Evolutionary conservation across 805 yeast genomes (phyloP).

Genomic region (Metschnikowia lunata): DNA sequence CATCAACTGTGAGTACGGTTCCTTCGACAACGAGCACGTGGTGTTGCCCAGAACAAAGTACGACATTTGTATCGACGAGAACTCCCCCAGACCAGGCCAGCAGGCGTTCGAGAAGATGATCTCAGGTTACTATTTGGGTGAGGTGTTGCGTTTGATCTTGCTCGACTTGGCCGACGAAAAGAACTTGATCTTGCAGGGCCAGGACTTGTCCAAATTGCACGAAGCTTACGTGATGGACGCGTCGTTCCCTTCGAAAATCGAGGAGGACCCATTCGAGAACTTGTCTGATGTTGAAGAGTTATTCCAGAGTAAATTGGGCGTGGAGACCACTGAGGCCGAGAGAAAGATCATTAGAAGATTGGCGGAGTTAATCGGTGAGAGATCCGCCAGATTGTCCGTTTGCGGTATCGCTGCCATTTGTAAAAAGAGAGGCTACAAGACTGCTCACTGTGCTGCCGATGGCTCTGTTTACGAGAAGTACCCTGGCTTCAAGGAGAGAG

Average conservation of each 20-base stretch:
- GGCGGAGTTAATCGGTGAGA: slow-evolving; percentile 83
- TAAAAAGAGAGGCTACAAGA: slow-evolving; percentile 71
- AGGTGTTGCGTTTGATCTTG: slow-evolving; percentile 74
- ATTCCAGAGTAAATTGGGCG: slow-evolving; percentile 54
- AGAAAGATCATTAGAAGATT: slow-evolving; percentile 76
- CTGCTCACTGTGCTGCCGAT: slow-evolving; percentile 92
- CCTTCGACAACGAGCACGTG: slow-evolving; percentile 85
- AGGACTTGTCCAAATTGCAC: slow-evolving; percentile 61
- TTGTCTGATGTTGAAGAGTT: slow-evolving; percentile 68
- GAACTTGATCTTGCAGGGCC: slow-evolving; percentile 63
- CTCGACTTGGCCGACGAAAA: slow-evolving; percentile 60
- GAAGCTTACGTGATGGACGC: slow-evolving; percentile 79
- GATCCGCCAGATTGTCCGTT: slow-evolving; percentile 88
- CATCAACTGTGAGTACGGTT: slow-evolving; percentile 97
- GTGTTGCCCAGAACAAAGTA: slow-evolving; percentile 87
- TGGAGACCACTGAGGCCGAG: slow-evolving; percentile 70
- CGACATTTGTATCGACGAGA: slow-evolving; percentile 73
- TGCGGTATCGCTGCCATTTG: slow-evolving; percentile 96
- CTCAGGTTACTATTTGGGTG: slow-evolving; percentile 95
- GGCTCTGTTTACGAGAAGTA: slow-evolving; percentile 94
- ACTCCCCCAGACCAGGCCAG: slow-evolving; percentile 94
- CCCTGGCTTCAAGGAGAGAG: slow-evolving; percentile 87
- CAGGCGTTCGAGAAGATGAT: slow-evolving; percentile 96
- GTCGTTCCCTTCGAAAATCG: slow-evolving; percentile 80
- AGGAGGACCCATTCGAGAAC: slow-evolving; percentile 85